Evolutionary conservation across 2,329 filamentous ascomycete genomes (phyloP), one percentile per base, ranked within the genome.

Genomic region (Sclerotinia subarctica): DNA sequence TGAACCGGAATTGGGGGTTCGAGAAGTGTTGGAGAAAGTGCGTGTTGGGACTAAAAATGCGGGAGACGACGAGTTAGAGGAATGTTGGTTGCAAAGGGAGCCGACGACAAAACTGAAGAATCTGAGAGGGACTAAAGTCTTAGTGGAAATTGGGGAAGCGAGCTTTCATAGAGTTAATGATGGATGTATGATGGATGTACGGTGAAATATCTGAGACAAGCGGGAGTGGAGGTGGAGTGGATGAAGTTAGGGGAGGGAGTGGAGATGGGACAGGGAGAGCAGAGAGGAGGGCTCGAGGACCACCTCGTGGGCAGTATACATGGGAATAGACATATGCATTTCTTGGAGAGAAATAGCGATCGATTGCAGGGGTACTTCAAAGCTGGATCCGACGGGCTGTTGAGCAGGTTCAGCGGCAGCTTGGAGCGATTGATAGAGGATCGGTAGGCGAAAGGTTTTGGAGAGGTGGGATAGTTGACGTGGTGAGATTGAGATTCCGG

Each of bases 261-360:
- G 5, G 38, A 42, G 13, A 42, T 17, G 38, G 38, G 38, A 4
- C 38, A 42, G 38, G 38, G 38, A 42, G 38, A 42, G 38, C 38
- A 42, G 38, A 15, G 38, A 10, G 4, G 13, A 17, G 38, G 15
- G 13, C 38, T 73, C 19, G 29, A 35, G 44, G 26, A 60, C 3
- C 53, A 10, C 8, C 29, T 5, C 32, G 58, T 24, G 19, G 21
- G 26, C 8, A 80, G 80, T 5, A 78, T 83, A 47, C 70, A 75
- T 49, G 82, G 82, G 10, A 83, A 84, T 68, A 81, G 80, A 0
- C 82, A 84, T 74, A 79, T 84, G 78, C 78, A 81, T 67, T 82
- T 83, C 69, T 74, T 84, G 76, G 82, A 83, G 76, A 79, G 78
- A 76, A 84, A 84, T 71, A 83, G 79, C 66, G 73, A 80, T 68